These are phyloP conservation scores for Zygnema cylindricum DNA, from an alignment of 139 green algal genomes.

Conservation along the genomic window DNA sequence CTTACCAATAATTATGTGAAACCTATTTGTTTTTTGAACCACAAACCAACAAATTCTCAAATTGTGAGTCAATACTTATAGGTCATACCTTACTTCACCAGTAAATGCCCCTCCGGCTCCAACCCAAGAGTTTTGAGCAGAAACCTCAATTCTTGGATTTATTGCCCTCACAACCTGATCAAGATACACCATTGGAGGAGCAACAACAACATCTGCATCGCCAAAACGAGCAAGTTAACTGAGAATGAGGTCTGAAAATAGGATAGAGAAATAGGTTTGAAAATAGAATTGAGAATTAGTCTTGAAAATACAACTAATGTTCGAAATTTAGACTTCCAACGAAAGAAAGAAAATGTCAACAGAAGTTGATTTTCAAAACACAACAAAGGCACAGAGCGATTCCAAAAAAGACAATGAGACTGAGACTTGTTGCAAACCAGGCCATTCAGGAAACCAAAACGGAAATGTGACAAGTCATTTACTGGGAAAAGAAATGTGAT, in stretches of 20 bases:
- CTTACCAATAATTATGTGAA: conserved; percentile 62
- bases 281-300: not conserved
- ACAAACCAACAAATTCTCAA: not conserved
- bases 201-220: conserved; percentile 81
- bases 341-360: not conserved
- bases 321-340: not conserved
- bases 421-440: too few relatives aligned
- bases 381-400: not conserved
- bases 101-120: conserved; percentile 89
- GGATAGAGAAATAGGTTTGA: not conserved
- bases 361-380: not conserved
- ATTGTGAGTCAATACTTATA: too few relatives aligned
- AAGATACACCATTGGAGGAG: conserved; percentile 88
- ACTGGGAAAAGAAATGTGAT: too few relatives aligned
- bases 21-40: conserved; percentile 6
- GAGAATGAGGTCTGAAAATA: not conserved
- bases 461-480: too few relatives aligned
- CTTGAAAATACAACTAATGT: not conserved
- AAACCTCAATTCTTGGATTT: conserved; percentile 70
- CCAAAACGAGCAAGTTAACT: not conserved
- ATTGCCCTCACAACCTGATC: conserved; percentile 71
- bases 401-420: too few relatives aligned
- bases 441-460: too few relatives aligned
- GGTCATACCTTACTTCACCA: conserved; percentile 82
- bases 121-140: conserved; percentile 94